Evolutionary conservation across 805 yeast species (phyloP).

Genomic region (Schwanniomyces pseudopolymorphus): DNA sequence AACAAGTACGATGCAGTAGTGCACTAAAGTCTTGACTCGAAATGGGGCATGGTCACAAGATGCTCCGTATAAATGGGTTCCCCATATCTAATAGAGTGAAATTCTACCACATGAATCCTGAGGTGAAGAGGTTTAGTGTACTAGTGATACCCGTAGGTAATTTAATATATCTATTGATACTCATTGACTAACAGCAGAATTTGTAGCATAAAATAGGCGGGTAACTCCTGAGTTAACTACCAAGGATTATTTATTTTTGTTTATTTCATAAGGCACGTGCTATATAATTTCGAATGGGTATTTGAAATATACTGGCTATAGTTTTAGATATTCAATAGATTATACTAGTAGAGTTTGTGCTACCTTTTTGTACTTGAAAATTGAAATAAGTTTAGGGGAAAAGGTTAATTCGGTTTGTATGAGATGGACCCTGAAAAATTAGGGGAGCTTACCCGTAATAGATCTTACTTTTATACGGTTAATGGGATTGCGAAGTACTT

Average conservation of each 20-base stretch:
- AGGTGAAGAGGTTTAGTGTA: too few relatives aligned
- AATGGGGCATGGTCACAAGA: not conserved
- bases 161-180: too few relatives aligned
- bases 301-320: not conserved
- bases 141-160: too few relatives aligned
- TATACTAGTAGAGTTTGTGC: not conserved
- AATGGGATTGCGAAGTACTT: not conserved
- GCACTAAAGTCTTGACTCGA: not conserved
- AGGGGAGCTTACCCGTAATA: not conserved
- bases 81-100: too few relatives aligned
- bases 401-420: not conserved
- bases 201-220: not conserved
- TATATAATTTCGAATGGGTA: too few relatives aligned
- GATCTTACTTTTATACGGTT: not conserved
- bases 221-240: not conserved
- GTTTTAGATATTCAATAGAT: not conserved
- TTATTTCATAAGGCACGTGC: not conserved
- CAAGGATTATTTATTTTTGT: not conserved
- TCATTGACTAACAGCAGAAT: too few relatives aligned
- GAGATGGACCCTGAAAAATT: not conserved
- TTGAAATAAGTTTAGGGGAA: not conserved
- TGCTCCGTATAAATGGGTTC: too few relatives aligned
- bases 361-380: not conserved
- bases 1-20: not conserved
- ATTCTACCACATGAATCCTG: too few relatives aligned